Evolutionary conservation across 306 rosid species (phyloP), one percentile per base, ranked within the genome.

Genomic region (Phaseolus lunatus): DNA sequence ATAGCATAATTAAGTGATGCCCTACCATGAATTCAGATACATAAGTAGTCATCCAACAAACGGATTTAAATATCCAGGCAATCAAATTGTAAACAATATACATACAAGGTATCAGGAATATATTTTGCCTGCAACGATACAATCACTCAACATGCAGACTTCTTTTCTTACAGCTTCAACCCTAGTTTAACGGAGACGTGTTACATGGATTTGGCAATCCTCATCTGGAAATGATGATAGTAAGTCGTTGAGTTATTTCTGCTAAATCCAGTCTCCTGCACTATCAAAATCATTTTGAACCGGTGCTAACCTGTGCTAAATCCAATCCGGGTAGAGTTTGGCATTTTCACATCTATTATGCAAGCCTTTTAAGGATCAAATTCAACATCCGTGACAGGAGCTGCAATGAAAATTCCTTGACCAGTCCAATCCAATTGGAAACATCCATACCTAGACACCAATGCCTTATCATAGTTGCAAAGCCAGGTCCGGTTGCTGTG

Each of bases 401-500:
- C 80, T 39, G 70, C 15, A 50, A 78, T 33, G 67, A 5, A 48
- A 75, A 31, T 50, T 79, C 81, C 35, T 61, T 27, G 59, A 78
- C 77, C 67, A 19, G 50, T 77, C 59, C 54, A 81, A 72, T 70
- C 67, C 80, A 58, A 16, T 70, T 4, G 43, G 54, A 72, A 50
- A 72, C 24, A 65, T 78, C 77, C 67, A 54, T 45, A 48, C 54
- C 83, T 85, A 35, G 85, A 91, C 67, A 85, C 88, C 80, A 85
- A 81, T 77, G 90, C 87, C 75, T 76, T 9, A 5, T 92, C 88
- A 96, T 44, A 96, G 90, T 79, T 96, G 99, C 89, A 96, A 83
- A 82, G 98, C 99, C 56, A 96, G 87, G 89, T 96, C 99, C n/a
- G 99, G 99, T 87, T 96, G 99, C 88, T 87, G 99, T 22, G 97